phyloP scores from a whole-genome alignment of 805 yeast species.

The Barnettozyma populi region DNA sequence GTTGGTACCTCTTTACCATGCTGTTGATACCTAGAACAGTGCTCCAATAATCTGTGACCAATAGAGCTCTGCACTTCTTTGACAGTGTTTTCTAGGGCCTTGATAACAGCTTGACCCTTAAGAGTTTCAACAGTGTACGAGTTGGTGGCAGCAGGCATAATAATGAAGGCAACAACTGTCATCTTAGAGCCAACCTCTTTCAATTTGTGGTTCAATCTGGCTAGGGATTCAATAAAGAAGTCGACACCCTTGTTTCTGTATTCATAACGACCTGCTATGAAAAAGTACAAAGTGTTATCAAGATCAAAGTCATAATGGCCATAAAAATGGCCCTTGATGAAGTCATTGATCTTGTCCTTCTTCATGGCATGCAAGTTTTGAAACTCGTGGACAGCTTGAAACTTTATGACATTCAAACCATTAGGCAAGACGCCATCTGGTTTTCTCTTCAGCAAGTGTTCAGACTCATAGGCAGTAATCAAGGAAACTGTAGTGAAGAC shows the following conservation, averaged over 20 bases:
- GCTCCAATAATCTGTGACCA: conserved; percentile 85
- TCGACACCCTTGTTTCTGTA: conserved; percentile 96
- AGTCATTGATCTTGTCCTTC: conserved; percentile 90
- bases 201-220: conserved; percentile 83
- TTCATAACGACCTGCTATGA: conserved; percentile 96
- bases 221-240: conserved; percentile 87
- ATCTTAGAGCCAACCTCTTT: conserved; percentile 77
- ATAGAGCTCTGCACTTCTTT: conserved; percentile 81
- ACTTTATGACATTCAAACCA: conserved; percentile 92
- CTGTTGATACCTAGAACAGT: conserved; percentile 67
- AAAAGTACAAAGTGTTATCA: conserved; percentile 89
- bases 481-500: conserved; percentile 97
- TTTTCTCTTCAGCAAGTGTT: conserved; percentile 86
- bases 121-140: conserved; percentile 95
- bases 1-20: conserved; percentile 62
- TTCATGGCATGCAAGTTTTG: conserved; percentile 91
- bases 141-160: conserved; percentile 94
- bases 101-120: conserved; percentile 93
- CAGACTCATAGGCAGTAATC: conserved; percentile 94
- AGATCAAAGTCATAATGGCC: conserved; percentile 94
- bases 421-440: conserved; percentile 98
- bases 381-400: conserved; percentile 96
- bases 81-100: conserved; percentile 84
- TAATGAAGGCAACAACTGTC: conserved; percentile 94
- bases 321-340: conserved; percentile 94